phyloP scores from a whole-genome alignment of 1,284 basidiomycete genomes.

The Cutaneotrichosporon cyanovorans region DNA sequence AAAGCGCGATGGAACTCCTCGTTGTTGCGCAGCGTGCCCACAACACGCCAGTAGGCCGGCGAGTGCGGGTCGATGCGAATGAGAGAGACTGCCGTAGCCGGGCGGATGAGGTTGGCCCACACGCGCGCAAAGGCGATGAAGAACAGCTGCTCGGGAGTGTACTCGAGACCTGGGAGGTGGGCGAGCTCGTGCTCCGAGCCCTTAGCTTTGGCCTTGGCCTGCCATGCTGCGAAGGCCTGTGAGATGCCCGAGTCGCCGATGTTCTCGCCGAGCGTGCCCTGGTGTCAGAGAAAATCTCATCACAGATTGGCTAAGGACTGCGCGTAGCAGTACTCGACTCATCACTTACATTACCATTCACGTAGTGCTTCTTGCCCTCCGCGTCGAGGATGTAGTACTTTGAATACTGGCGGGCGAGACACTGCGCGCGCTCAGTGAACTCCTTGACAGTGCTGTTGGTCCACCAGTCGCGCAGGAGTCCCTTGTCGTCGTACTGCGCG shows the following conservation, averaged over 20 bases:
- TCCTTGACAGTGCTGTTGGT: constrained; percentile 68
- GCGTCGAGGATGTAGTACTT: constrained; percentile 75
- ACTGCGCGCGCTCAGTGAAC: constrained; percentile 76
- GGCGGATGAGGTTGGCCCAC: constrained; percentile 36
- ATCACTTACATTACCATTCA: constrained; percentile 63
- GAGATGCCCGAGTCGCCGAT: constrained; percentile 81
- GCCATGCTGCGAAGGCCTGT: constrained; percentile 80
- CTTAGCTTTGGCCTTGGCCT: constrained; percentile 29
- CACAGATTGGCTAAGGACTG: too few species aligned
- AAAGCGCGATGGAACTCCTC: constrained; percentile 44
- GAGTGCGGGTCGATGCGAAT: constrained; percentile 84
- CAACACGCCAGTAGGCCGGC: constrained; percentile 65
- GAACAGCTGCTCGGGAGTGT: constrained; percentile 75
- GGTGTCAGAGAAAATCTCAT: neutral
- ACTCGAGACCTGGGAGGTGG: constrained; percentile 68
- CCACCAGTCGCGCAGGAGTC: constrained; percentile 63
- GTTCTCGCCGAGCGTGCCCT: constrained; percentile 72
- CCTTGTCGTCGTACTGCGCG: constrained; percentile 50
- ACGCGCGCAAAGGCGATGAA: constrained; percentile 67
- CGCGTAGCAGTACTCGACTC: too few species aligned
- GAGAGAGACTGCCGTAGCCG: constrained; percentile 56
- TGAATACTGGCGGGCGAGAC: constrained; percentile 83
- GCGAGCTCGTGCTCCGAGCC: neutral
- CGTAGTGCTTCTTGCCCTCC: constrained; percentile 70
- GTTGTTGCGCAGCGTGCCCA: constrained; percentile 61